A percentile compares a stretch with the other conserved stretches of the same genome.
These are phyloP conservation scores for Paecilomyces formosus DNA, from an alignment of 2,329 filamentous ascomycete genomes.

Conservation along the genomic window DNA sequence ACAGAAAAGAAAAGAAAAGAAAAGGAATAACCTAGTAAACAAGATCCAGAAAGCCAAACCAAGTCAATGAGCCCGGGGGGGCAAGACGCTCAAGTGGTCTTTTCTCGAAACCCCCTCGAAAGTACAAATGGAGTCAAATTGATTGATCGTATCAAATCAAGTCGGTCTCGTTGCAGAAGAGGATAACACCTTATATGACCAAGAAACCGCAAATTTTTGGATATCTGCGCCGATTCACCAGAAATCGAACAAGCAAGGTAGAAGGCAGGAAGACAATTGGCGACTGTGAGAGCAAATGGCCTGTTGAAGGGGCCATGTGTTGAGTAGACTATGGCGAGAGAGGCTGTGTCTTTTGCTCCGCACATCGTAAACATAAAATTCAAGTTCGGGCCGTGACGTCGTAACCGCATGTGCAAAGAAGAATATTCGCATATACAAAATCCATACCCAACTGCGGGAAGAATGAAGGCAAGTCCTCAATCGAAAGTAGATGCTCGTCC, in stretches of 20 bases:
- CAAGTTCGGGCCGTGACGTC: neutral
- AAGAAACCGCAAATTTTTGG: neutral
- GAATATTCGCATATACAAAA: constrained; percentile 1
- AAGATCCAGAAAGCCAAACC: neutral
- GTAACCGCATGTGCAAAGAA: constrained; percentile 2
- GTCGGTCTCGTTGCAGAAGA: neutral
- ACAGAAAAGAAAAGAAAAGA: neutral
- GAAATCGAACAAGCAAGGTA: neutral
- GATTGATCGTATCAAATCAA: neutral
- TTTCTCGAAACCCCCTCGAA: neutral
- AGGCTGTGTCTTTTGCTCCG: neutral
- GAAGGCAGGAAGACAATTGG: neutral
- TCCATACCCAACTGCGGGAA: neutral
- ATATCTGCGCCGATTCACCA: neutral
- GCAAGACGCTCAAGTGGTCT: neutral
- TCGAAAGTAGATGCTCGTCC: neutral
- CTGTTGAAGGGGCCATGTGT: neutral
- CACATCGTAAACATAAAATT: neutral
- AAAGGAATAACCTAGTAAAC: neutral
- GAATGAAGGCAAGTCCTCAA: neutral
- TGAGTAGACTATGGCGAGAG: neutral
- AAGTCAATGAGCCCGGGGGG: neutral
- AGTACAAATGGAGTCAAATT: neutral
- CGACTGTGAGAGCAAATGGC: neutral
- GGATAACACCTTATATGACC: neutral